Percentiles rank a stretch among this genome's conserved stretches.
Conservation (phyloP, 1,139 yeast species). For the Taiozyma onychis region DNA sequence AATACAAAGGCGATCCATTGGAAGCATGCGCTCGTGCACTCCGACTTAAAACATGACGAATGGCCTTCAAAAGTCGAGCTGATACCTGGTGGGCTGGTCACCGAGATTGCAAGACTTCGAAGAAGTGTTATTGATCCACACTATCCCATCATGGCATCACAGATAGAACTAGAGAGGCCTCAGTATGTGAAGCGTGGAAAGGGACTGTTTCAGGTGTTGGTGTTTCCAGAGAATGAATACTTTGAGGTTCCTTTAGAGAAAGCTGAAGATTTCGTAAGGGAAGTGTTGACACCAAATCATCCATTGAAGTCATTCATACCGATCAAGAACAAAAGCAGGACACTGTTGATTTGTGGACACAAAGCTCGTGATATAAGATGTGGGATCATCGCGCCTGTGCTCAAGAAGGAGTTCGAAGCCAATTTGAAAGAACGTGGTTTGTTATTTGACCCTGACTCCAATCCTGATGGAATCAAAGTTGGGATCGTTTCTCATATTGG, state of each 20-base stretch:
- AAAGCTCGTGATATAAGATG: constrained; percentile 57
- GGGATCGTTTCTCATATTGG: constrained; percentile 67
- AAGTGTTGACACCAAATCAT: constrained; percentile 34
- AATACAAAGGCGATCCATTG: constrained; percentile 46
- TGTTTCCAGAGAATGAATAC: constrained; percentile 53
- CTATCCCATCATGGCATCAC: constrained; percentile 50
- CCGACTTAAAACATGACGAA: constrained; percentile 29
- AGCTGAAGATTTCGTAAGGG: constrained; percentile 37
- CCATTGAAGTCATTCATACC: constrained; percentile 1
- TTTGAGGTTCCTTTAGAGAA: constrained; percentile 32
- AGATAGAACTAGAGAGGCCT: constrained; percentile 25
- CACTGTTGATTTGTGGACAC: constrained; percentile 63
- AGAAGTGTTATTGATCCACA: constrained; percentile 32
- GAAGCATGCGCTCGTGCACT: constrained; percentile 52
- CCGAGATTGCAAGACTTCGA: constrained; percentile 29
- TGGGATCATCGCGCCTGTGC: constrained; percentile 56
- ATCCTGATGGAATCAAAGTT: constrained; percentile 34
- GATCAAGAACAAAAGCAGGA: constrained; percentile 12
- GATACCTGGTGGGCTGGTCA: constrained; percentile 38
- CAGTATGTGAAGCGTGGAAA: constrained; percentile 1
- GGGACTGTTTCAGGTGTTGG: constrained; percentile 9
- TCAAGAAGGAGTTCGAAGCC: constrained; percentile 43
- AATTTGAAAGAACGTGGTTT: constrained; percentile 34
- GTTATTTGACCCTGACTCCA: constrained; percentile 20
- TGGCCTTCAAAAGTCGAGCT: constrained; percentile 60